Percentiles rank a stretch among this genome's conserved stretches.
Evolutionary conservation across 116 monocot genomes (phyloP).

Genomic region (Phalaenopsis hybrid): DNA sequence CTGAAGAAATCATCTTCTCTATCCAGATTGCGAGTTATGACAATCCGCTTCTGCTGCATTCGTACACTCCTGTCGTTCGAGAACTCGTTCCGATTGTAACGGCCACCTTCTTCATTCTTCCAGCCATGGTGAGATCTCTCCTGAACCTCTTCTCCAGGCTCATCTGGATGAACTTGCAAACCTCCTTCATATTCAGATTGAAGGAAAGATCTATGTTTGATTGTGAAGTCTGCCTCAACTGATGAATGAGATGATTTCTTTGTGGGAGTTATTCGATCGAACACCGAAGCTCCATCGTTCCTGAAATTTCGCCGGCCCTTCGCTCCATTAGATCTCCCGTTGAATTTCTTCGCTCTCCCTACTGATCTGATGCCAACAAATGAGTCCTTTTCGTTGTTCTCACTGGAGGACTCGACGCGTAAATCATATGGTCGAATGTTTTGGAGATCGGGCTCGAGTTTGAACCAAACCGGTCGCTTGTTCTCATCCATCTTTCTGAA

Average conservation of each 20-base stretch:
- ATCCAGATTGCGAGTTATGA: constrained; percentile 8
- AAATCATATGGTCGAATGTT: constrained; percentile 32
- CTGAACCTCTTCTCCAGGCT: constrained; percentile 4
- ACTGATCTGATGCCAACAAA: neutral
- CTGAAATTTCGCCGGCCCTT: neutral
- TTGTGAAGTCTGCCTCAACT: too few relatives aligned
- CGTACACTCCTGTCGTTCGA: constrained; percentile 16
- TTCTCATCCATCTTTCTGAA: constrained; percentile 73
- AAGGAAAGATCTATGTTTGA: neutral
- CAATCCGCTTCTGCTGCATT: constrained; percentile 32
- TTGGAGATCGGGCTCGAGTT: constrained; percentile 54
- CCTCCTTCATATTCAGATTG: too few relatives aligned
- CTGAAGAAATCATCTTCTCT: constrained; percentile 4
- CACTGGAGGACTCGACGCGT: neutral
- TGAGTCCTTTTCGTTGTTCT: neutral
- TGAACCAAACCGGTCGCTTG: constrained; percentile 45
- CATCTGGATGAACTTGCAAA: neutral
- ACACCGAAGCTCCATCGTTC: neutral
- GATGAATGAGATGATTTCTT: too few relatives aligned
- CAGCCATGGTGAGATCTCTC: neutral
- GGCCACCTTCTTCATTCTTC: neutral
- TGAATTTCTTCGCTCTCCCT: constrained; percentile 19
- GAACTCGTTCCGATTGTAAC: neutral
- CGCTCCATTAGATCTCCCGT: constrained; percentile 11
- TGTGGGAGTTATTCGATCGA: neutral